Conservation (phyloP, 2,329 filamentous ascomycete genomes). For the Beauveria sp. region DNA sequence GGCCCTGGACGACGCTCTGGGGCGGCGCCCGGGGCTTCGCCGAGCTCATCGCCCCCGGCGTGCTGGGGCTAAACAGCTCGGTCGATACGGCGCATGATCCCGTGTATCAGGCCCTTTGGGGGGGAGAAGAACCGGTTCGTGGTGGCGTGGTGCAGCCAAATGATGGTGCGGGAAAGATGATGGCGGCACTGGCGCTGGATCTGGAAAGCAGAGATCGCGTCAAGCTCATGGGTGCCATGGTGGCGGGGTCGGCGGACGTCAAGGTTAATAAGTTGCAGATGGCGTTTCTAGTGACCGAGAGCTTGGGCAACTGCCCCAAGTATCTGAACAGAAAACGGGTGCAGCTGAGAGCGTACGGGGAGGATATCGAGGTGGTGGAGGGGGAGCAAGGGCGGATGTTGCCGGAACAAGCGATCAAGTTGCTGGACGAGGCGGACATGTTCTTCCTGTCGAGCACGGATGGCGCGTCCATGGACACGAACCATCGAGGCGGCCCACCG, state of each 20-base stretch:
- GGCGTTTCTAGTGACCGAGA: conserved; percentile 62
- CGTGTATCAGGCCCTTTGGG: conserved; percentile 56
- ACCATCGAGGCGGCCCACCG: conserved; percentile 66
- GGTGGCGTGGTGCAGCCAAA: conserved; percentile 27
- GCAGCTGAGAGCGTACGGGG: conserved; percentile 26
- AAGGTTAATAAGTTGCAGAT: conserved; percentile 40
- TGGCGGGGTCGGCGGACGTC: conserved; percentile 50
- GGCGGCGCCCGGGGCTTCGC: conserved; percentile 67
- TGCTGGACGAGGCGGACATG: conserved; percentile 61
- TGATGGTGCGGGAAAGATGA: conserved; percentile 32
- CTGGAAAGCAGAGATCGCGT: conserved; percentile 51
- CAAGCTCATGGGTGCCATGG: conserved; percentile 64
- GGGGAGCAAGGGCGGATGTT: conserved; percentile 35
- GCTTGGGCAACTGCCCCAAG: conserved; percentile 78
- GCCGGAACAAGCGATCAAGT: conserved; percentile 42
- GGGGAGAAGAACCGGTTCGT: conserved; percentile 13
- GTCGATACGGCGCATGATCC: conserved; percentile 61
- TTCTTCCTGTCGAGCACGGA: conserved; percentile 70
- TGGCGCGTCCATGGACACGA: conserved; percentile 70
- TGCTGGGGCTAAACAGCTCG: conserved; percentile 55
- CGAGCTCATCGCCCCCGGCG: conserved; percentile 49
- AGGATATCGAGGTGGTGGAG: conserved; percentile 41
- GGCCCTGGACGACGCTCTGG: conserved; percentile 72
- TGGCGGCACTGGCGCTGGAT: conserved; percentile 50
- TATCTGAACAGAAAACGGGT: conserved; percentile 73